phyloP scores from a whole-genome alignment of 164 flowering plant species.

The Chimonanthus praecox region DNA sequence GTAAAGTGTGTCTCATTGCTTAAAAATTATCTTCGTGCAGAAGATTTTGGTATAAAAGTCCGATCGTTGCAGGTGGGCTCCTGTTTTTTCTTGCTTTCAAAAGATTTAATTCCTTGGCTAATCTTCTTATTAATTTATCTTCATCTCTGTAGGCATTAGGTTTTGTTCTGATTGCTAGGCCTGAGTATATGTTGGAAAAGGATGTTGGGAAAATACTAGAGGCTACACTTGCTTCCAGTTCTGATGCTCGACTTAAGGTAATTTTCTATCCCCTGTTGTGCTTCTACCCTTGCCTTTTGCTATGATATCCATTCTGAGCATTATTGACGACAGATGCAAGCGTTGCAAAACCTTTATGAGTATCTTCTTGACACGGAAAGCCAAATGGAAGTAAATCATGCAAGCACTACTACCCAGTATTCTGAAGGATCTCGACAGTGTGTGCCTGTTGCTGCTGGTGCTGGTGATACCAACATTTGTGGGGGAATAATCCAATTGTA shows the following conservation, averaged over 20 bases:
- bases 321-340: constrained; percentile 65
- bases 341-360: constrained; percentile 80
- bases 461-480: constrained; percentile 95
- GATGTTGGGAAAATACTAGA: constrained; percentile 73
- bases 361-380: constrained; percentile 94
- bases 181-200: constrained; percentile 84
- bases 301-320: constrained; percentile 10
- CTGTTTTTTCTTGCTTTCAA: background rate
- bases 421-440: constrained; percentile 37
- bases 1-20: constrained; percentile 51
- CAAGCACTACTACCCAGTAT: constrained; percentile 21
- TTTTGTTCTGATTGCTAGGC: constrained; percentile 73
- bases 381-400: constrained; percentile 63
- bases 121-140: constrained; percentile 7
- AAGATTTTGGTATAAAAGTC: constrained; percentile 66
- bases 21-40: constrained; percentile 56
- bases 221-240: constrained; percentile 56
- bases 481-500: constrained; percentile 92
- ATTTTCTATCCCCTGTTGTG: background rate
- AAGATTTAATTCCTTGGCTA: background rate
- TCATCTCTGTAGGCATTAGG: constrained; percentile 70
- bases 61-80: constrained; percentile 78
- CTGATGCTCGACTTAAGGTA: constrained; percentile 84
- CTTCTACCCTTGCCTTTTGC: constrained; percentile 1
- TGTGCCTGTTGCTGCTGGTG: constrained; percentile 98